Percentiles rank a stretch among this genome's conserved stretches.
These are phyloP conservation scores for Polyporus arcularius DNA, from an alignment of 768 basidiomycete genomes.

Conservation along the genomic window DNA sequence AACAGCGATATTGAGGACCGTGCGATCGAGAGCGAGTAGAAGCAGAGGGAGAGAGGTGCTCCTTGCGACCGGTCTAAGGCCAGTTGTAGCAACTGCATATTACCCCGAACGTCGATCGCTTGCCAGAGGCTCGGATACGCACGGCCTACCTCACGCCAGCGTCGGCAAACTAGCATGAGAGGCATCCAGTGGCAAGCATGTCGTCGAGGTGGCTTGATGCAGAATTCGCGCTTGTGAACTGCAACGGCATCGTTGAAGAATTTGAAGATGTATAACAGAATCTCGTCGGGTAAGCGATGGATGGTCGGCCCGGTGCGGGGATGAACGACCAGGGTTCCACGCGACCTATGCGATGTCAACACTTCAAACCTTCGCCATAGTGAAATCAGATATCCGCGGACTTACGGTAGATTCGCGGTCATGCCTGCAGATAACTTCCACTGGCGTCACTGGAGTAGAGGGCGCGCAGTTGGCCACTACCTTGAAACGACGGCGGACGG, in stretches of 20 bases:
- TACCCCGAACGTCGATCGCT: neutral
- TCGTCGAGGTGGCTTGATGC: neutral
- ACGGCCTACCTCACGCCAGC: conserved; percentile 8
- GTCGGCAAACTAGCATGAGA: conserved; percentile 13
- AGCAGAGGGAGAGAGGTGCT: neutral
- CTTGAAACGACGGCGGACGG: too few species aligned
- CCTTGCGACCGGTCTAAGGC: neutral
- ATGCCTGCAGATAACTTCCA: too few species aligned
- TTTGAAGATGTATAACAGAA: neutral
- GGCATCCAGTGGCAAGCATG: neutral
- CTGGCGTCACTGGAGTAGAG: too few species aligned
- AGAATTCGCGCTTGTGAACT: neutral
- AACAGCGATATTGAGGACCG: neutral
- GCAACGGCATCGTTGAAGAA: neutral
- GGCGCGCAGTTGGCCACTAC: too few species aligned
- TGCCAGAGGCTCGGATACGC: conserved; percentile 8
- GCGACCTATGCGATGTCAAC: too few species aligned
- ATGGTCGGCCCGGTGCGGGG: neutral
- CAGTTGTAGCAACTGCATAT: neutral
- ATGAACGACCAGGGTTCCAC: too few species aligned
- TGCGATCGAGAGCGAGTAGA: neutral
- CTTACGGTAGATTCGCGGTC: too few species aligned
- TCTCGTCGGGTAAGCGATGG: neutral
- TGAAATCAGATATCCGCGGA: too few species aligned
- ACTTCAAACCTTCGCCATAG: too few species aligned